Percentiles rank a stretch among this genome's conserved stretches.
phyloP scores from a whole-genome alignment of 441 rosid species.

The Geranium incanum region DNA sequence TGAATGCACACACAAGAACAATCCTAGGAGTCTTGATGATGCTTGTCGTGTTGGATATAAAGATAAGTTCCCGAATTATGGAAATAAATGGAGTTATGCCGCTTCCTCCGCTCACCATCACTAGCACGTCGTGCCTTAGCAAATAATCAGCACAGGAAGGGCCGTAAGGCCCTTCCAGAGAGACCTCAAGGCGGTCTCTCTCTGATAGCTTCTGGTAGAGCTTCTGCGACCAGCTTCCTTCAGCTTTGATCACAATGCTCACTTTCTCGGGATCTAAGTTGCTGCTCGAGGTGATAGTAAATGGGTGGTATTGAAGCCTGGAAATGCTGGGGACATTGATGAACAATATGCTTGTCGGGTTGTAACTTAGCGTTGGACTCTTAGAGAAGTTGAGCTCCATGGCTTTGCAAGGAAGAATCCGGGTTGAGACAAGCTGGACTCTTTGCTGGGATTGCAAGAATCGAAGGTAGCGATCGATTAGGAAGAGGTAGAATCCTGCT shows the following conservation, averaged over 20 bases:
- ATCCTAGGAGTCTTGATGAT: slow-evolving; percentile 44
- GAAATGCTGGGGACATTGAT: slow-evolving; percentile 46
- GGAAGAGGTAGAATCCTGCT: slow-evolving; percentile 62
- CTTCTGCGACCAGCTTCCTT: slow-evolving; percentile 48
- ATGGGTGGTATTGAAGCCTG: slow-evolving; percentile 56
- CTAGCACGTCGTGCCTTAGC: slow-evolving; percentile 57
- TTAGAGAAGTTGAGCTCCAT: slow-evolving; percentile 51
- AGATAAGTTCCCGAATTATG: slow-evolving; percentile 55
- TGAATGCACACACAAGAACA: slow-evolving; percentile 63
- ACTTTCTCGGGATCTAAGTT: slow-evolving; percentile 39
- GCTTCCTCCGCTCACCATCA: slow-evolving; percentile 97
- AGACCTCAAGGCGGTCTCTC: slow-evolving; percentile 35
- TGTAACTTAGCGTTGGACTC: slow-evolving; percentile 35
- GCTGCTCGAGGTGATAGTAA: slow-evolving; percentile 40
- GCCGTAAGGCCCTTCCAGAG: slow-evolving; percentile 55
- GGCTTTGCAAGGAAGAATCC: slow-evolving; percentile 38
- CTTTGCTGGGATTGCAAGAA: slow-evolving; percentile 50
- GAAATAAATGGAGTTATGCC: slow-evolving; percentile 86
- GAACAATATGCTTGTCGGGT: slow-evolving; percentile 41
- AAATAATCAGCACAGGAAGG: slow-evolving; percentile 27
- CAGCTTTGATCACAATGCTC: slow-evolving; percentile 40
- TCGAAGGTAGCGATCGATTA: slow-evolving; percentile 55
- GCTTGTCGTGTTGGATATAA: slow-evolving; percentile 27
- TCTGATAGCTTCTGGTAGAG: slow-evolving; percentile 37
- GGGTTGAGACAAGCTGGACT: slow-evolving; percentile 46